Percentiles rank a stretch among this genome's conserved stretches.
These are phyloP conservation scores for Candida glaebosa DNA, from an alignment of 805 yeast species.

Conservation along the genomic window DNA sequence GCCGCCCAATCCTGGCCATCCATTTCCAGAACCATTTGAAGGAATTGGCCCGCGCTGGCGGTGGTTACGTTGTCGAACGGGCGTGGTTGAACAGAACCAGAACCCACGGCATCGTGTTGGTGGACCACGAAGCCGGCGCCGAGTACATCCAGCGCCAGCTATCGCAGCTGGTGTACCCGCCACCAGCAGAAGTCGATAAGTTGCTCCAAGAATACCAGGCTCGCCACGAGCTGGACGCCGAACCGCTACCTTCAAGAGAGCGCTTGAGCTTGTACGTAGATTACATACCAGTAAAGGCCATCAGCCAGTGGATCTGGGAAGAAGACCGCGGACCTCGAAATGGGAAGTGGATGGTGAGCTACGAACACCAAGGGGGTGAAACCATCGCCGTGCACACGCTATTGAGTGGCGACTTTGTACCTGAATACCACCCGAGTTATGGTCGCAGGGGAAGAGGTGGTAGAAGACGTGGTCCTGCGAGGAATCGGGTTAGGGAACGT, in stretches of 20 bases:
- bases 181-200: conserved; percentile 19
- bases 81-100: conserved; percentile 43
- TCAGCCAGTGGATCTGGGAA: conserved; percentile 45
- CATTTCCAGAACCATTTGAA: conserved; percentile 35
- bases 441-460: conserved; percentile 7
- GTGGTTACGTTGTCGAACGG: conserved; percentile 27
- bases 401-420: conserved; percentile 16
- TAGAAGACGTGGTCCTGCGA: conserved; percentile 5
- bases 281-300: conserved; percentile 43
- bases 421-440: conserved; percentile 10
- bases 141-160: conserved; percentile 28
- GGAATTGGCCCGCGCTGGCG: conserved; percentile 21
- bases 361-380: conserved; percentile 29
- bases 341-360: conserved; percentile 45
- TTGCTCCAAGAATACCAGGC: conserved; percentile 14
- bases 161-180: conserved; percentile 34
- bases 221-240: conserved; percentile 7
- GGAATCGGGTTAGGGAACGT: not conserved
- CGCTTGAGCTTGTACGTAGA: conserved; percentile 35
- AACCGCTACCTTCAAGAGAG: conserved; percentile 14
- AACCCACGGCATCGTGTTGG: conserved; percentile 42
- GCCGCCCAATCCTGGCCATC: conserved; percentile 34
- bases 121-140: conserved; percentile 40
- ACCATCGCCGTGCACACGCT: conserved; percentile 15
- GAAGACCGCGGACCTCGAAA: conserved; percentile 43